A percentile compares a stretch with the other conserved stretches of the same genome.
phyloP scores from a whole-genome alignment of 805 yeast genomes.

The Pichia kluyveri region DNA sequence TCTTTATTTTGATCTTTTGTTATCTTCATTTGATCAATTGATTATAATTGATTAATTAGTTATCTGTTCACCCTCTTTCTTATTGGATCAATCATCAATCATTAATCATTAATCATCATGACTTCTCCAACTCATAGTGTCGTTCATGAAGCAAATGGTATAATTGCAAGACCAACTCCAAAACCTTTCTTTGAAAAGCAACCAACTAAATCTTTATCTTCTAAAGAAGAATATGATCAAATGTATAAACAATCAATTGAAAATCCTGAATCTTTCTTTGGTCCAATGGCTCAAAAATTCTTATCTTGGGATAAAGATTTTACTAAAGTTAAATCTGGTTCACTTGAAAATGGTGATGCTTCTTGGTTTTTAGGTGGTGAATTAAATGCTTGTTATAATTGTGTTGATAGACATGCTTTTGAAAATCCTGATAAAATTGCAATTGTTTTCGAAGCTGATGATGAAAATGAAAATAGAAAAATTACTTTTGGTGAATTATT shows the following conservation, averaged over 20 bases:
- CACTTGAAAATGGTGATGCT: slow-evolving; percentile 64
- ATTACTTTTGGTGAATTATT: slow-evolving; percentile 84
- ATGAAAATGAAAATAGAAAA: slow-evolving; percentile 59
- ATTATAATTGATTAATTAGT: too few relatives aligned
- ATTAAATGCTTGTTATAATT: slow-evolving; percentile 86
- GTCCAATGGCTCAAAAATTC: slow-evolving; percentile 61
- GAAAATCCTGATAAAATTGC: slow-evolving; percentile 79
- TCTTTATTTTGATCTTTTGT: too few relatives aligned
- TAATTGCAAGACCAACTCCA: slow-evolving; percentile 43
- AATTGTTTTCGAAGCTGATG: slow-evolving; percentile 90
- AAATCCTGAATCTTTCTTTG: slow-evolving; percentile 76
- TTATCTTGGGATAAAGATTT: slow-evolving; percentile 78
- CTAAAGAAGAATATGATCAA: slow-evolving; percentile 58
- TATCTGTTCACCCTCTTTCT: not conserved
- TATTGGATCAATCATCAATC: too few relatives aligned
- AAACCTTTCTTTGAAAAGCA: slow-evolving; percentile 45
- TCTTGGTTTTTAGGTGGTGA: slow-evolving; percentile 95
- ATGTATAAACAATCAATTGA: slow-evolving; percentile 68
- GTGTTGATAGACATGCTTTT: slow-evolving; percentile 93
- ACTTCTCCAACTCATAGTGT: slow-evolving; percentile 28
- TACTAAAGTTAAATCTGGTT: slow-evolving; percentile 52
- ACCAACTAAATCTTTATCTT: slow-evolving; percentile 50
- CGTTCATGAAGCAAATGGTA: slow-evolving; percentile 55
- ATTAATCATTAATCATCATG: not conserved
- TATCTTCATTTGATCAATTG: too few relatives aligned